These are phyloP conservation scores for Amoebophrya sp. DNA, from an alignment of 169 alveolate species.

Conservation along the genomic window DNA sequence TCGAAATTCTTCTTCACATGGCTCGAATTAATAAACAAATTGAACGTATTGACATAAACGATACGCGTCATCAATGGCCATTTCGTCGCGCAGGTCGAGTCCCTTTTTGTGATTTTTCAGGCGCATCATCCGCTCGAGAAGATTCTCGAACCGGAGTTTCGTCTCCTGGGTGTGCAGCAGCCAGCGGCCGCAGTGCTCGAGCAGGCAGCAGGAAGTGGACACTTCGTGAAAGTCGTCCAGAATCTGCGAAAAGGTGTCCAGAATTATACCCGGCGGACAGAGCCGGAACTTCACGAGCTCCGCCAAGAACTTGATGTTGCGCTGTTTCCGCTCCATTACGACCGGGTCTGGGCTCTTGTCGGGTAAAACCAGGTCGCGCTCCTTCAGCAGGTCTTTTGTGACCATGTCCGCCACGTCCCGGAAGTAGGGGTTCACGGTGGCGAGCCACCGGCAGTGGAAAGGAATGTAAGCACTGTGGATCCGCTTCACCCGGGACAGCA, in stretches of 20 bases:
- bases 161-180: background rate
- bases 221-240: background rate
- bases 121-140: slow-evolving; percentile 7
- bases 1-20: too few relatives aligned
- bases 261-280: background rate
- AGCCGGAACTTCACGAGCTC: background rate
- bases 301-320: background rate
- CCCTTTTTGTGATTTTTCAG: background rate
- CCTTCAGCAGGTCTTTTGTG: background rate
- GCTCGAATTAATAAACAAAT: too few relatives aligned
- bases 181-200: background rate
- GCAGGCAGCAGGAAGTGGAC: background rate
- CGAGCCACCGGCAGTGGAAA: background rate
- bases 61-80: background rate
- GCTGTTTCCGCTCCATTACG: background rate
- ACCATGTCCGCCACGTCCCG: background rate
- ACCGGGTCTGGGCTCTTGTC: background rate
- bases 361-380: background rate
- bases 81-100: background rate
- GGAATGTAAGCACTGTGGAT: background rate
- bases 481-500: background rate
- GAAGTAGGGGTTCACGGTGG: background rate
- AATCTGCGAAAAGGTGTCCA: background rate
- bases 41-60: too few relatives aligned
- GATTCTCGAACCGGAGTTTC: slow-evolving; percentile 1